A percentile compares a stretch with the other conserved stretches of the same genome.
phyloP scores from a whole-genome alignment of 202 grass and related monocot species.

The Zizania palustris region DNA sequence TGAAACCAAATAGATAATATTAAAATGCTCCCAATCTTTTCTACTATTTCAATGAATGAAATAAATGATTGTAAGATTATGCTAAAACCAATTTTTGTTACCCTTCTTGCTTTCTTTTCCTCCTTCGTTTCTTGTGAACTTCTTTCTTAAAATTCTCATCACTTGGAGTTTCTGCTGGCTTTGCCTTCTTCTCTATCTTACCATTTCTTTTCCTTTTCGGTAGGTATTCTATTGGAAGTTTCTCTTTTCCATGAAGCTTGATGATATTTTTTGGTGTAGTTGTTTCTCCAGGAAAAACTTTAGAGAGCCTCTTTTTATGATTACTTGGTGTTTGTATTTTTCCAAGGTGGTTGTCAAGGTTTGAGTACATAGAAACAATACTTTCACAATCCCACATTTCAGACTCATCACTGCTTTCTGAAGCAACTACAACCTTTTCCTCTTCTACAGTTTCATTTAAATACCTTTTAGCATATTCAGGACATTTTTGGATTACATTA shows the following conservation, averaged over 20 bases:
- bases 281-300: slow-evolving; percentile 71
- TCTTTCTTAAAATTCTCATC: slow-evolving; percentile 57
- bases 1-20: slow-evolving; percentile 17
- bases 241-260: slow-evolving; percentile 90
- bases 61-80: neutral
- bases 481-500: slow-evolving; percentile 73
- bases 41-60: neutral
- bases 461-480: slow-evolving; percentile 81
- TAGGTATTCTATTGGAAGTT: slow-evolving; percentile 88
- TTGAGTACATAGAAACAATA: slow-evolving; percentile 91
- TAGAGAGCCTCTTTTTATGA: slow-evolving; percentile 54
- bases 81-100: slow-evolving; percentile 33
- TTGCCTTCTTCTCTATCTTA: slow-evolving; percentile 68
- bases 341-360: slow-evolving; percentile 85
- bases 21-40: neutral
- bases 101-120: slow-evolving; percentile 98
- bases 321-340: slow-evolving; percentile 76
- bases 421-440: slow-evolving; percentile 51
- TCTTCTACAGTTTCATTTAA: slow-evolving; percentile 71
- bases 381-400: slow-evolving; percentile 93
- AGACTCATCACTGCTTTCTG: slow-evolving; percentile 92
- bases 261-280: slow-evolving; percentile 63
- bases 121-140: slow-evolving; percentile 70
- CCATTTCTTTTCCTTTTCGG: slow-evolving; percentile 65
- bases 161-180: slow-evolving; percentile 36